Base-by-base conservation (phyloP, 768 basidiomycete species). In the Saitozyma podzolica region DNA sequence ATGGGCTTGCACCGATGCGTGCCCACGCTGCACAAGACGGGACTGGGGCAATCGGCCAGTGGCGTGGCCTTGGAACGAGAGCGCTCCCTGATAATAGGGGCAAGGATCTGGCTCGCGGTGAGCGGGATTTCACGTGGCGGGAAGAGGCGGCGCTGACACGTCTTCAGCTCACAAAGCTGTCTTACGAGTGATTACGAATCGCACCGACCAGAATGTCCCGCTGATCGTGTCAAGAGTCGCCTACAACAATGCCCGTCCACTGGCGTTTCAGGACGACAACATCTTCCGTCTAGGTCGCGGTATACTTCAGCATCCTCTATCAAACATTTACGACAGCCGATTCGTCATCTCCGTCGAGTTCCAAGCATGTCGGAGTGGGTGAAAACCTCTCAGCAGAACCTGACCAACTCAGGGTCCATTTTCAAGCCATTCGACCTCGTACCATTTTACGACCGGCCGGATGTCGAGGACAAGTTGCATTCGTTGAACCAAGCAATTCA, bases 1-100 rank as follows among this genome's bases (percentile, higher is more conserved):
- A 65, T 65, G 64, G 64, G 56, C 29, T 43, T 65, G 43, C 59
- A 60, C 43, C 64, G 64, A 11, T 61, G 64, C 53, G 37, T 65
- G 41, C 54, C 54, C 2, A 43, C 49, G 14, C 39, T 65, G 40
- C 40, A 37, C 37, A 50, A 58, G 51, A 49, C 54, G 9, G 51
- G 48, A 9, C 61, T 61, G 58, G 64, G 59, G 10, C 54, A 53
- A 5, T 55, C 55, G 16, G 50, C 54, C 40, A 43, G 50, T 9
- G 50, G 42, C 8, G 64, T 57, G 41, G 59, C 49, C 6, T 40
- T 60, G 37, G 41, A 56, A 50, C 54, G 59, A 14, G 64, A 65
- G 9, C 53, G 59, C 42, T 50, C 56, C 11, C 42, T 65, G 54
- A 59, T 65, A 6, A 49, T 56, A 13, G 64, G 64, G 8, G 64